These are phyloP conservation scores for Xylaria castorea DNA, from an alignment of 495 filamentous ascomycete genomes.

Conservation along the genomic window DNA sequence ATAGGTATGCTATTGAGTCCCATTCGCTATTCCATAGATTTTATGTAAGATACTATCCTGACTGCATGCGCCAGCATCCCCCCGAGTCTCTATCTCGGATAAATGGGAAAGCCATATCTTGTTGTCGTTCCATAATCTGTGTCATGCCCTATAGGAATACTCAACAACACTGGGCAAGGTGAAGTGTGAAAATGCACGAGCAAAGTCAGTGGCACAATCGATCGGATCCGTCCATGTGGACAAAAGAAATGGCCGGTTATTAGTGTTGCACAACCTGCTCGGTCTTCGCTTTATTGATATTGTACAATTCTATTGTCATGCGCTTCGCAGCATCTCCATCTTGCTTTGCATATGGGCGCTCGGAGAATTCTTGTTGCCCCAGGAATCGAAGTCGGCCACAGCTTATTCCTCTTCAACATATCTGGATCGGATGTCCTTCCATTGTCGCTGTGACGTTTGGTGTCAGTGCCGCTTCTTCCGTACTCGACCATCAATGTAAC, in stretches of 20 bases:
- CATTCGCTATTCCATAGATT: background rate
- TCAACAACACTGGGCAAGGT: background rate
- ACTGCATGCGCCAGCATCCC: too few species aligned
- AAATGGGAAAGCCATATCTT: background rate
- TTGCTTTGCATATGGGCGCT: background rate
- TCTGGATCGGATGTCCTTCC: conserved; percentile 96
- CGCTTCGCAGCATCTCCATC: conserved; percentile 6
- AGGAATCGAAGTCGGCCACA: conserved; percentile 31
- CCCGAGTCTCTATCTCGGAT: background rate
- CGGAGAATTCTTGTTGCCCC: conserved; percentile 2
- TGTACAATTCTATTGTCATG: conserved; percentile 25
- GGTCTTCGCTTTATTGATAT: conserved; percentile 25
- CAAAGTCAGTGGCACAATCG: conserved; percentile 1
- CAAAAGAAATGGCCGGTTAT: conserved; percentile 64
- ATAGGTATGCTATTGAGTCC: background rate
- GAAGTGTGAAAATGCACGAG: conserved; percentile 1
- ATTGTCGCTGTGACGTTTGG: conserved; percentile 77
- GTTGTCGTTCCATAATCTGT: background rate
- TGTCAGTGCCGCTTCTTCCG: conserved; percentile 37
- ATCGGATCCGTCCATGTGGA: conserved; percentile 6
- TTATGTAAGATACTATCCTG: background rate
- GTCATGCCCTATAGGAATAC: background rate
- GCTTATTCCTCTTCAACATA: conserved; percentile 76
- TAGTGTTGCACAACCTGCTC: conserved; percentile 17
- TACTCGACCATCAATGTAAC: conserved; percentile 41